A percentile compares a stretch with the other conserved stretches of the same genome.
phyloP scores from a whole-genome alignment of 1,284 basidiomycete species.

The Pseudozyma sp. region DNA sequence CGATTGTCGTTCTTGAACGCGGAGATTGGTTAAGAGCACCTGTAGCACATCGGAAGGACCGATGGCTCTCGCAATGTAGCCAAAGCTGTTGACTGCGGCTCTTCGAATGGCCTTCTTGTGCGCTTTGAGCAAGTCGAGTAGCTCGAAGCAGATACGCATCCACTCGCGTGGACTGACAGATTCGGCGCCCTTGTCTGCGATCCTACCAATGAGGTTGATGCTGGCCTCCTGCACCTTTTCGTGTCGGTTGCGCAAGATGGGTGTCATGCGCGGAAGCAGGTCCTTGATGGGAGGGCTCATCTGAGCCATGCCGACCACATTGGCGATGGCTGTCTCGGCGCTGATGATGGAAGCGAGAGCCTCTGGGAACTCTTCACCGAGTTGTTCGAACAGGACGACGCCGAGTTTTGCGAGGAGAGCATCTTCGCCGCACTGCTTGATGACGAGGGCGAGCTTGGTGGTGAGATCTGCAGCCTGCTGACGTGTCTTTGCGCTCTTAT shows the following conservation, averaged over 20 bases:
- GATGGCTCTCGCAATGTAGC: slow-evolving; percentile 98
- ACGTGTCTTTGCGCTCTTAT: slow-evolving; percentile 98
- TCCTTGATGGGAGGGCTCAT: slow-evolving; percentile 99
- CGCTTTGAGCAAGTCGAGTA: slow-evolving; percentile 95
- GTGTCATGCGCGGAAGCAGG: slow-evolving; percentile 97
- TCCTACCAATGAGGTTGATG: slow-evolving; percentile 98
- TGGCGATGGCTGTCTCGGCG: slow-evolving; percentile 97
- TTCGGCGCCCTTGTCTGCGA: slow-evolving; percentile 98
- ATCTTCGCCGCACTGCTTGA: slow-evolving; percentile 98
- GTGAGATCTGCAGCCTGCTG: slow-evolving; percentile 98
- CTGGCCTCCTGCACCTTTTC: slow-evolving; percentile 99
- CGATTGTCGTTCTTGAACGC: slow-evolving; percentile 98
- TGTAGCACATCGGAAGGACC: slow-evolving; percentile 98
- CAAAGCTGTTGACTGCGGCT: slow-evolving; percentile 98
- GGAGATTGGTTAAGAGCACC: slow-evolving; percentile 93
- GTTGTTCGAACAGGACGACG: slow-evolving; percentile 95
- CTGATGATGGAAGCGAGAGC: slow-evolving; percentile 96
- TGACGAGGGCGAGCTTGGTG: slow-evolving; percentile 91
- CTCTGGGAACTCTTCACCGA: slow-evolving; percentile 99
- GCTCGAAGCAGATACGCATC: slow-evolving; percentile 99
- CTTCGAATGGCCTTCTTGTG: slow-evolving; percentile 99
- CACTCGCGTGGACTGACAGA: slow-evolving; percentile 98
- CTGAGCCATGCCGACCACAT: slow-evolving; percentile 99
- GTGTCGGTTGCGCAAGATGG: slow-evolving; percentile 96
- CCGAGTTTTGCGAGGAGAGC: slow-evolving; percentile 94